Base-by-base conservation (phyloP, 805 yeast genomes). In the Ogataea pini region DNA sequence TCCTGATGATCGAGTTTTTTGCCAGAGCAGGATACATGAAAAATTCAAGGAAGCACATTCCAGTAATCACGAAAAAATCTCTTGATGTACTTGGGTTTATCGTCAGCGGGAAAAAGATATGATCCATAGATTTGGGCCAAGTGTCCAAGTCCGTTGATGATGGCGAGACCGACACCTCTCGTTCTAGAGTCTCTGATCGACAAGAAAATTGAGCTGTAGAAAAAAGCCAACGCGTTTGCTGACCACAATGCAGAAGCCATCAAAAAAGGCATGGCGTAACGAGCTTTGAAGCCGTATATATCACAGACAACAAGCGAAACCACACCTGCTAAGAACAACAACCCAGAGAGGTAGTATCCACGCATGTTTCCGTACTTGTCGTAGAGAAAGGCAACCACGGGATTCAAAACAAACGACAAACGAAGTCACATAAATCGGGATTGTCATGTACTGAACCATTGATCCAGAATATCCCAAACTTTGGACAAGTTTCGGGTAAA, bases 201-300 rank as follows among this genome's bases (percentile, higher is more conserved):
- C 18, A 50, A 32, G 0, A 83, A 81, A 55, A 80, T 62, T 7
- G 82, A 79, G 51, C 78, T 75, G 25, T 84, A 83, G 60, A 85
- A 69, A 61, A 80, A 79, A 49, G 78, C 67, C 7, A 84, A 82
- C 50, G 77, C 73, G 56, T 77, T 77, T 2, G 83, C 75, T 67
- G 78, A 71, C 81, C 85, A 80, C 57, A 79, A 78, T 24, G 80
- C 62, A 8, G 79, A 73, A 12, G 83, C 80, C 46, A 80, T 75
- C 80, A 80, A 75, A 47, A 79, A 66, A 56, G 80, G 77, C 83
- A 81, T 79, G 18, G 84, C 76, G 52, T 79, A 76, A 47, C 85
- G 65, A 2, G 83, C 83, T 16, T 33, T 50, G 18, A 19, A 53
- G 4, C 36, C 39, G 24, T 43, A 48, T 4, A 40, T 49, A 7